Percentiles rank a stretch among this genome's conserved stretches.
Evolutionary conservation across 1,139 yeast genomes (phyloP).

Genomic region (Spathaspora jeffriesii): DNA sequence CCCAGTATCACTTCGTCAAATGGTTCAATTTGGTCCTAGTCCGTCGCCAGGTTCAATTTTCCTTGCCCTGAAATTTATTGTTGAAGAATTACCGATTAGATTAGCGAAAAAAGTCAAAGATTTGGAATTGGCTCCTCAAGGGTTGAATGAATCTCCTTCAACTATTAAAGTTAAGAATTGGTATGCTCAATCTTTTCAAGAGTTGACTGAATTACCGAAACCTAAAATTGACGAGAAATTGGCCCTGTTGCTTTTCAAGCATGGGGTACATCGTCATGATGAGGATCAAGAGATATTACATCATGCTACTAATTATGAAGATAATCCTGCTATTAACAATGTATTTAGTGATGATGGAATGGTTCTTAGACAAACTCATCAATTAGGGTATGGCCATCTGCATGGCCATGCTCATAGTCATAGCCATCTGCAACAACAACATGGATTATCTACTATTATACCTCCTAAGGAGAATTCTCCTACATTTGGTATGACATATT

Average conservation of each 20-base stretch:
- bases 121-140: conserved; percentile 77
- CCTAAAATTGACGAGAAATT: conserved; percentile 46
- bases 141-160: conserved; percentile 70
- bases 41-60: conserved; percentile 81
- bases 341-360: conserved; percentile 57
- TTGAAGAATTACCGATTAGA: conserved; percentile 85
- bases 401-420: conserved; percentile 6
- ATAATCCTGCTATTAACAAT: conserved; percentile 44
- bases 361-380: conserved; percentile 36
- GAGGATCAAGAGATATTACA: background rate
- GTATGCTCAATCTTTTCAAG: conserved; percentile 93
- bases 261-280: conserved; percentile 9
- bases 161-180: conserved; percentile 79
- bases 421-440: no score
- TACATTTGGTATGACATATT: conserved; percentile 58
- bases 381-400: conserved; percentile 9
- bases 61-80: conserved; percentile 82
- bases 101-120: conserved; percentile 87
- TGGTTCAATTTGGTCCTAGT: conserved; percentile 89
- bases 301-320: conserved; percentile 33
- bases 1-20: conserved; percentile 80
- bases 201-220: conserved; percentile 59
- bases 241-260: conserved; percentile 30
- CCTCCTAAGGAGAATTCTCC: conserved; percentile 28
- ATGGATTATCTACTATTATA: conserved; percentile 8